Evolutionary conservation across 2,329 filamentous ascomycete species (phyloP), one percentile per base, ranked within the genome.

Genomic region (Penicillium sclerotiorum): DNA sequence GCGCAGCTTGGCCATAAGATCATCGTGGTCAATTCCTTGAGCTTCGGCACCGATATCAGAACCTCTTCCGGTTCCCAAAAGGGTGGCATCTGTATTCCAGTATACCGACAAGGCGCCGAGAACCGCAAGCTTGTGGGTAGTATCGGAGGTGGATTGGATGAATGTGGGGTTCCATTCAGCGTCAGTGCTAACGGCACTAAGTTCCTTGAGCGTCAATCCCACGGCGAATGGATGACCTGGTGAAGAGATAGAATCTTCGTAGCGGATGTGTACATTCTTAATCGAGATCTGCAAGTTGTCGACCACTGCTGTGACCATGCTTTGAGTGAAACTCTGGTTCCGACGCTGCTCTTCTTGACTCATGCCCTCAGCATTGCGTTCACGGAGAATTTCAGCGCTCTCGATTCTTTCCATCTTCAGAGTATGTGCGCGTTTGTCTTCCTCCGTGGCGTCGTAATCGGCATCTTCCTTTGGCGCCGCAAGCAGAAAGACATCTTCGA

Each of bases 331-430:
- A 72, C 90, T 96, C 77, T 99, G 93, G 69, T 89, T 96, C 75
- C 95, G 95, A 72, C 96, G 88, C 71, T 97, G 90, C 69, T 99
- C 94, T 69, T 99, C 94, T 58, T 87, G 85, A 65, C 89, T 95
- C 80, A 97, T 86, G 38, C 93, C 92, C 69, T 96, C 93, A n/a
- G 87, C 86, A 54, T 88, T 95, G 45, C 89, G 84, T 67, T 97
- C 93, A 70, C 95, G 95, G 57, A 99, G 77, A 57, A 99, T 77
- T 74, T 99, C 94, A 1, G 94, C 94, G 60, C 90, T 95, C 70
- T 99, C 94, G 6, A 99, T 82, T 74, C 96, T 96, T 74, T 99
- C 94, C 84, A 99, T 95, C 77, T 99, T 99, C 65, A 99, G 82
- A n/a, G 87, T 82, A 68, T 96, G 91, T 54, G 84, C 85, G 66